A percentile compares a stretch with the other conserved stretches of the same genome.
Conservation (phyloP, 2,329 filamentous ascomycete genomes). For the Apiospora hydei region DNA sequence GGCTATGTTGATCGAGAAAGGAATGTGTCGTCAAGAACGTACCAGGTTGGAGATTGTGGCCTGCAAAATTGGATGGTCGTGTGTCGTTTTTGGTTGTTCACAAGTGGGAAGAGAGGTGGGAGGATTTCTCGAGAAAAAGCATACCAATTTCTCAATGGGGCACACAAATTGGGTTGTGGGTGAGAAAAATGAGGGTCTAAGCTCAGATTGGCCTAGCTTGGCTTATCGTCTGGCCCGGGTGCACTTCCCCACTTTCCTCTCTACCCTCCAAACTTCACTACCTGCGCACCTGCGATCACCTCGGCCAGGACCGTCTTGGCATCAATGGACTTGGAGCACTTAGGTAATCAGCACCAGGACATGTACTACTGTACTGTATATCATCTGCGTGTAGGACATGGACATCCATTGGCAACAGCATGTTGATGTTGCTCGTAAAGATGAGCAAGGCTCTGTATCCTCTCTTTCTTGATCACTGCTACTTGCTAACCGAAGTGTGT, state of each 20-base stretch:
- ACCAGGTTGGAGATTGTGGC: slow-evolving; percentile 45
- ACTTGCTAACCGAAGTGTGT: neutral
- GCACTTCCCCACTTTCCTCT: neutral
- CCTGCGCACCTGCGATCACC: neutral
- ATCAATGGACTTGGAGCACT: neutral
- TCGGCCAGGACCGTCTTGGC: neutral
- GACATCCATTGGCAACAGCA: neutral
- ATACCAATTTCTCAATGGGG: slow-evolving; percentile 36
- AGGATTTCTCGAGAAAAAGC: slow-evolving; percentile 13
- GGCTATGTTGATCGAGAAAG: slow-evolving; percentile 1
- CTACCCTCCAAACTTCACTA: neutral
- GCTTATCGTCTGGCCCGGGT: neutral
- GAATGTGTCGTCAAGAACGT: slow-evolving; percentile 30
- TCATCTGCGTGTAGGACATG: neutral
- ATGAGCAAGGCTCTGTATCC: neutral
- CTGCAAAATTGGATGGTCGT: slow-evolving; percentile 46
- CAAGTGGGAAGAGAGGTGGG: slow-evolving; percentile 29
- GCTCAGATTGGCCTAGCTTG: neutral
- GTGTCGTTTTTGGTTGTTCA: slow-evolving; percentile 41
- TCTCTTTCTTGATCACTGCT: neutral
- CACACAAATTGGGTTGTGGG: slow-evolving; percentile 25
- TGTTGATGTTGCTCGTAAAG: neutral
- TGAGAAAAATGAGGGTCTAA: slow-evolving; percentile 22
- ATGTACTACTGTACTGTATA: neutral
- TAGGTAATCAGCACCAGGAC: neutral